A percentile compares a stretch with the other conserved stretches of the same genome.
phyloP scores from a whole-genome alignment of 306 rosid genomes.

The Gastrolobium bilobum region DNA sequence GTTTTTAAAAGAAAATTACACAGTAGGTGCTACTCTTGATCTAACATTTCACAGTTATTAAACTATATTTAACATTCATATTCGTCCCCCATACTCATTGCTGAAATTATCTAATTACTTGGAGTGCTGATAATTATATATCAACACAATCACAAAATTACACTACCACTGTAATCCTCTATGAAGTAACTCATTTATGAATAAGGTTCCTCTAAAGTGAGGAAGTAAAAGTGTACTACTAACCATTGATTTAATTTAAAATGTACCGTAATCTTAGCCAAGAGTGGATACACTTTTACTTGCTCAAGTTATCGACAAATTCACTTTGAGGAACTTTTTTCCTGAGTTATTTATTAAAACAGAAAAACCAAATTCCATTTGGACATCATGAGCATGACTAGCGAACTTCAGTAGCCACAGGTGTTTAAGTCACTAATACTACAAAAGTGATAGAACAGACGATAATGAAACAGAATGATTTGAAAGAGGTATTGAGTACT shows the following conservation, averaged over 20 bases:
- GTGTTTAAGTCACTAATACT: slow-evolving; percentile 3
- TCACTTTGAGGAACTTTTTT: too few species aligned
- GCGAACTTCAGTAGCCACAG: neutral
- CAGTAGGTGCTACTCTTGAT: neutral
- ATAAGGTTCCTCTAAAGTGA: neutral
- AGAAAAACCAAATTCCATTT: neutral
- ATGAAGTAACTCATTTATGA: neutral
- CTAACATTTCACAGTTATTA: too few species aligned
- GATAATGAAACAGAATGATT: neutral
- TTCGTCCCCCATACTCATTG: neutral
- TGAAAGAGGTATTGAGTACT: neutral
- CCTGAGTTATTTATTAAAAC: neutral
- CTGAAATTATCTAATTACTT: neutral
- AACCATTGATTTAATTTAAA: neutral
- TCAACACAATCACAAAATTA: neutral
- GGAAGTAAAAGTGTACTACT: neutral
- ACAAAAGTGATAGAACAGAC: neutral
- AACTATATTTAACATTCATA: too few species aligned
- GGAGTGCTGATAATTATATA: slow-evolving; percentile 23
- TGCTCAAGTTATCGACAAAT: too few species aligned
- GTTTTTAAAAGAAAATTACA: neutral
- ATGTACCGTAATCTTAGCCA: neutral
- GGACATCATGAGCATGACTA: neutral
- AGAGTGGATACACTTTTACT: neutral
- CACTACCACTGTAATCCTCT: neutral